Conservation (phyloP, 2,329 filamentous ascomycete species). For the Phyllosticta citribraziliensis region DNA sequence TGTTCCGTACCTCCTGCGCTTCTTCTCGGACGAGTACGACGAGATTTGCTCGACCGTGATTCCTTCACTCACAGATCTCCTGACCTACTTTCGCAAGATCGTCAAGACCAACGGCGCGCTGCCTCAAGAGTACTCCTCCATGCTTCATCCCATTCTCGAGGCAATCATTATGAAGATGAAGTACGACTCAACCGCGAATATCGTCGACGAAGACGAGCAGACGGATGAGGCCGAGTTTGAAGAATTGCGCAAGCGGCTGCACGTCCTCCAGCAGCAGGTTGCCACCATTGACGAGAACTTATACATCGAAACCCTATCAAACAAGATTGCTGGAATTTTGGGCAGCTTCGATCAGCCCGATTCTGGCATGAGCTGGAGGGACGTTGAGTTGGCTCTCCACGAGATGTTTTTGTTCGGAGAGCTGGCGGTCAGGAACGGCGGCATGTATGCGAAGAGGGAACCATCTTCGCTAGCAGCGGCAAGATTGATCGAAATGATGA, state of each 20-base stretch:
- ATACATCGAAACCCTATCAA: conserved; percentile 81
- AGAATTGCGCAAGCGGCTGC: conserved; percentile 80
- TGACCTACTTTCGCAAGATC: conserved; percentile 81
- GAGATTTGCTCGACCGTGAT: conserved; percentile 96
- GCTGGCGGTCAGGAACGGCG: conserved; percentile 78
- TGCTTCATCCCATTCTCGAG: conserved; percentile 80
- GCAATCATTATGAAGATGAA: conserved; percentile 94
- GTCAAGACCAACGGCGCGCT: conserved; percentile 53
- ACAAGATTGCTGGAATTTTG: conserved; percentile 75
- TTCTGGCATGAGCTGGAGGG: conserved; percentile 78
- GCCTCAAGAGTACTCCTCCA: conserved; percentile 65
- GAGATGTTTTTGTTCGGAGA: conserved; percentile 97
- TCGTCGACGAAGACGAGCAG: conserved; percentile 89
- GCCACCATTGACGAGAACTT: conserved; percentile 79
- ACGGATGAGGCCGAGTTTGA: conserved; percentile 97
- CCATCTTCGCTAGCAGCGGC: conserved; percentile 71
- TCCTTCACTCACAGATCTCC: conserved; percentile 80
- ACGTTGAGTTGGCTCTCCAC: conserved; percentile 84
- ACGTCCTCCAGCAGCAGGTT: conserved; percentile 85
- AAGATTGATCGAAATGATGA: conserved; percentile 83
- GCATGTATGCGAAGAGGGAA: conserved; percentile 75
- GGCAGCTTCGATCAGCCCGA: conserved; percentile 50
- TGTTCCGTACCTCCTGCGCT: conserved; percentile 76
- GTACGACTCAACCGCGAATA: conserved; percentile 87
- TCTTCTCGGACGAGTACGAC: conserved; percentile 96